A percentile compares a stretch with the other conserved stretches of the same genome.
These are phyloP conservation scores for Sordariomycetes sp. DNA, from an alignment of 2,329 filamentous ascomycete species.

Conservation along the genomic window DNA sequence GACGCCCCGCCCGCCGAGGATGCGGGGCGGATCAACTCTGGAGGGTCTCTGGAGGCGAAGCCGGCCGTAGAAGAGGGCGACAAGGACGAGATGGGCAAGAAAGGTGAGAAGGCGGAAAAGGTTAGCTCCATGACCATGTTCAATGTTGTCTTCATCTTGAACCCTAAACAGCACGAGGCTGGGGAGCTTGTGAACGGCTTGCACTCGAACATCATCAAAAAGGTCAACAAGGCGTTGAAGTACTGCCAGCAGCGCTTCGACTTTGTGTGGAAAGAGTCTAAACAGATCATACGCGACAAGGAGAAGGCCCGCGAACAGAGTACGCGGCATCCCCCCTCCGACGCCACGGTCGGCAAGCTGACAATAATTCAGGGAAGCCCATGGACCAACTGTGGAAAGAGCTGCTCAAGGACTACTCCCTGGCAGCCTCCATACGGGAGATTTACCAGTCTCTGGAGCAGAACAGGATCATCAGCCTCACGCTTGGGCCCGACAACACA, in stretches of 20 bases:
- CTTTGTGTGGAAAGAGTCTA: constrained; percentile 86
- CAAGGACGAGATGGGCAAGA: constrained; percentile 15
- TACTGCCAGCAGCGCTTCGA: constrained; percentile 82
- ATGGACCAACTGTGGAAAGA: constrained; percentile 58
- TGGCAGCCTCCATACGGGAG: constrained; percentile 72
- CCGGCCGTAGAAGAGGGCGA: constrained; percentile 13
- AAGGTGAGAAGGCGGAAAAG: constrained; percentile 41
- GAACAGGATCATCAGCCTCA: constrained; percentile 75
- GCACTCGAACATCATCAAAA: constrained; percentile 81
- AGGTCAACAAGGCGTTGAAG: constrained; percentile 83
- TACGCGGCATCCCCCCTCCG: constrained; percentile 19
- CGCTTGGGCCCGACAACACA: constrained; percentile 51
- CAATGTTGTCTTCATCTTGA: constrained; percentile 86
- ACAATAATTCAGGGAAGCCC: constrained; percentile 27
- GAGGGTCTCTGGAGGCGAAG: constrained; percentile 9
- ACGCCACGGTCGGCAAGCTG: not conserved
- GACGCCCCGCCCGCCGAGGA: constrained; percentile 9
- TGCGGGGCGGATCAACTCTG: constrained; percentile 10
- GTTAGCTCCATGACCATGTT: constrained; percentile 85
- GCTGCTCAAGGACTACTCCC: constrained; percentile 57
- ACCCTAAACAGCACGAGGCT: constrained; percentile 65
- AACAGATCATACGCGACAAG: constrained; percentile 67
- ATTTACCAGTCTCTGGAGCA: constrained; percentile 70
- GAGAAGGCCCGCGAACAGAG: constrained; percentile 65
- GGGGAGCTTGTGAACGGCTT: constrained; percentile 61